Percentiles rank a stretch among this genome's conserved stretches.
These are phyloP conservation scores for Neoconidiobolus thromboides DNA, from an alignment of 371 early-diverging fungal genomes.

Conservation along the genomic window DNA sequence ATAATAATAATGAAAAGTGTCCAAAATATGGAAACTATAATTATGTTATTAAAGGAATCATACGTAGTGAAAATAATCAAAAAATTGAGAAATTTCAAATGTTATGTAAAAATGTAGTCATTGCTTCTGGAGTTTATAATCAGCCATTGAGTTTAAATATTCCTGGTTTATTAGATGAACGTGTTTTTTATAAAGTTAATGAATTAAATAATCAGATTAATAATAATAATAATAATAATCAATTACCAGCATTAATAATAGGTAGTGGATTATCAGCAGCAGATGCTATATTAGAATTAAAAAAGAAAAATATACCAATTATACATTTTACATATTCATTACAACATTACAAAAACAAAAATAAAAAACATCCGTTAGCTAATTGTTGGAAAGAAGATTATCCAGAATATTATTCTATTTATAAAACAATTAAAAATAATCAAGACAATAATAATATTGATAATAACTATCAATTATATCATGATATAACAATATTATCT, in stretches of 20 bases:
- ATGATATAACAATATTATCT: too few relatives aligned
- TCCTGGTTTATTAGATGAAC: not conserved
- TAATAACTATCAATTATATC: too few relatives aligned
- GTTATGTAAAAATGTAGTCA: not conserved
- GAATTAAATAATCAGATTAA: too few relatives aligned
- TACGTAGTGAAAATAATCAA: not conserved
- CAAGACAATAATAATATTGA: too few relatives aligned
- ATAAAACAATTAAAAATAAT: not conserved
- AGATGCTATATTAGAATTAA: not conserved
- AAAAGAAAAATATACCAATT: not conserved
- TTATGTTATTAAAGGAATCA: not conserved
- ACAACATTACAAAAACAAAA: not conserved
- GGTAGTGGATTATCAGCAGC: slow-evolving; percentile 1
- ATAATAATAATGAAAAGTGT: not conserved
- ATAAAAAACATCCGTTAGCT: not conserved
- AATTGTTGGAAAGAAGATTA: slow-evolving; percentile 3
- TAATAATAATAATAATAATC: not conserved
- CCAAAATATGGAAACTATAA: not conserved
- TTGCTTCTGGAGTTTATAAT: not conserved
- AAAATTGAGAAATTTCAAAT: not conserved
- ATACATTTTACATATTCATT: not conserved
- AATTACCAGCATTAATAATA: not conserved
- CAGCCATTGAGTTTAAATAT: not conserved
- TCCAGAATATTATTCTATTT: not conserved
- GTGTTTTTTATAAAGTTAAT: not conserved